Evolutionary conservation across 352 stramenopile species (phyloP).

Genomic region (Phytophthora citricola): DNA sequence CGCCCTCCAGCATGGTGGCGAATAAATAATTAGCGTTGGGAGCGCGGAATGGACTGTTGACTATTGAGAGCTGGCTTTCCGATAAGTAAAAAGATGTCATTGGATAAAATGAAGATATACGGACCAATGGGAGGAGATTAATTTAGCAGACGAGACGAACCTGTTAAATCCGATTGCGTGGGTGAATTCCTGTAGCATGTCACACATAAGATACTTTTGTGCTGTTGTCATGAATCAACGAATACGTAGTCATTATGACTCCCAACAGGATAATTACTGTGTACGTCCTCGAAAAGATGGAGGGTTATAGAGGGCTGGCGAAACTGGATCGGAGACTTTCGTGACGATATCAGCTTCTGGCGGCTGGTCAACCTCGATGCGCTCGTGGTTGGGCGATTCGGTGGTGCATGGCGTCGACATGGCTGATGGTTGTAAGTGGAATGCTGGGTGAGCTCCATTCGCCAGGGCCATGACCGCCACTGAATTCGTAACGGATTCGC

Average conservation of each 20-base stretch:
- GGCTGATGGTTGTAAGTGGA: constrained; percentile 51
- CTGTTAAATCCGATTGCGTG: constrained; percentile 8
- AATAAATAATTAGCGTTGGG: constrained; percentile 29
- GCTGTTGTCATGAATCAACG: neutral
- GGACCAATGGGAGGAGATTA: constrained; percentile 9
- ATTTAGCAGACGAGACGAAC: constrained; percentile 13
- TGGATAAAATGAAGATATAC: constrained; percentile 23
- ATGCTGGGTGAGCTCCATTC: constrained; percentile 72
- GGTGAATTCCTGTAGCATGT: constrained; percentile 17
- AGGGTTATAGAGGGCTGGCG: no score
- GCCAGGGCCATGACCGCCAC: constrained; percentile 40
- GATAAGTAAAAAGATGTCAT: constrained; percentile 20
- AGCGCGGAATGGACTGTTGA: neutral
- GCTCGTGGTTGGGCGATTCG: constrained; percentile 29
- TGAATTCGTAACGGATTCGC: constrained; percentile 75
- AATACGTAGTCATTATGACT: constrained; percentile 9
- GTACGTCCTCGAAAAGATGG: no score
- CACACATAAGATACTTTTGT: constrained; percentile 12
- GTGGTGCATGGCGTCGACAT: constrained; percentile 36
- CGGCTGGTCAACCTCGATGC: constrained; percentile 18
- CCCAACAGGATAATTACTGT: neutral
- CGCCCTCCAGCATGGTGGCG: constrained; percentile 80
- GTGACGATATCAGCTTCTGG: constrained; percentile 1
- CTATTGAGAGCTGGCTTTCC: constrained; percentile 24
- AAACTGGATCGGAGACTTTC: constrained; percentile 1